phyloP scores from a whole-genome alignment of 495 filamentous ascomycete species.

The Lichenothelia convexa region DNA sequence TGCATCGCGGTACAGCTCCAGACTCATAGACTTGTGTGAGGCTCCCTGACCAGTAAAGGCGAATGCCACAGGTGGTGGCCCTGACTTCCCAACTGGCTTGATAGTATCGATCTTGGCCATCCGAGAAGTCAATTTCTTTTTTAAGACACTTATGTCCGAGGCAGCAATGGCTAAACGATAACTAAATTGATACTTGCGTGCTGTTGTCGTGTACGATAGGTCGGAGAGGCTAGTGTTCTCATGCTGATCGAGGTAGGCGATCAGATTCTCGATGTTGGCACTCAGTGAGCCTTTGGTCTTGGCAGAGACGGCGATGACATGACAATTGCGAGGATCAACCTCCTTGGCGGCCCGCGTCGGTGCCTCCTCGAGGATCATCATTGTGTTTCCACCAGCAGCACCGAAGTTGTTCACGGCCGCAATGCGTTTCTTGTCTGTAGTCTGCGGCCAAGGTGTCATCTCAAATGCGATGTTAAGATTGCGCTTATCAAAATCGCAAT shows the following conservation, averaged over 20 bases:
- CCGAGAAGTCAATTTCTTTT: no score
- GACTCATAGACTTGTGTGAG: conserved; percentile 4
- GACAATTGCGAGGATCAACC: conserved; percentile 15
- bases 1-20: conserved; percentile 1
- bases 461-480: conserved; percentile 19
- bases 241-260: conserved; percentile 16
- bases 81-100: no score
- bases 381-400: conserved; percentile 15
- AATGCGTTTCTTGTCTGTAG: conserved; percentile 2
- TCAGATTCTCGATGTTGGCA: conserved; percentile 20
- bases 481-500: conserved; percentile 12
- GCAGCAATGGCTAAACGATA: conserved; percentile 5
- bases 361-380: conserved; percentile 23
- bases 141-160: no score
- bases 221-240: conserved; percentile 15
- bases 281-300: conserved; percentile 20
- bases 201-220: conserved; percentile 25
- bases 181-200: conserved; percentile 9
- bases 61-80: conserved; percentile 2
- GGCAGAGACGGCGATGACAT: conserved; percentile 20
- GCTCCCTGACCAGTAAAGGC: conserved; percentile 10
- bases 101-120: no score
- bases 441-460: conserved; percentile 1
- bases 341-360: conserved; percentile 6
- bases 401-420: conserved; percentile 16